phyloP scores from a whole-genome alignment of 2,329 filamentous ascomycete species.

The Seiridium cupressi region DNA sequence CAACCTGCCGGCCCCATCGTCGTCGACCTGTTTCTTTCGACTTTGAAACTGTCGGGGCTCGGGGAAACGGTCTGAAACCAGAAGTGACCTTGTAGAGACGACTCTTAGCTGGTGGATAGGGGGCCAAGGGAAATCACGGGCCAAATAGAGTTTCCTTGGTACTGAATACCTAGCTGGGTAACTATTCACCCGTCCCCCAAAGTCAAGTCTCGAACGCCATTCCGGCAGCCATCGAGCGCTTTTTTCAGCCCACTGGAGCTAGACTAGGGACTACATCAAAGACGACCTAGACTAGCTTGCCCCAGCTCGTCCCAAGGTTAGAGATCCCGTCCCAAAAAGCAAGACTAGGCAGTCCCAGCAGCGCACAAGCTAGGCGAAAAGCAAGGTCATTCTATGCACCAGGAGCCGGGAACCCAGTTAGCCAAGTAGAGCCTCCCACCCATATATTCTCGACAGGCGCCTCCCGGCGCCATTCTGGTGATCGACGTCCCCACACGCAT shows the following conservation, averaged over 20 bases:
- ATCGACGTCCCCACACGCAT: conserved; percentile 29
- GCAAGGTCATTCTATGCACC: conserved; percentile 5
- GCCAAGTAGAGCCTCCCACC: conserved; percentile 23
- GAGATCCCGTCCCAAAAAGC: conserved; percentile 11
- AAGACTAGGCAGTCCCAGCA: conserved; percentile 4
- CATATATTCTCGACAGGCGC: conserved; percentile 31
- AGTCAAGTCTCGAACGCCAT: conserved; percentile 10
- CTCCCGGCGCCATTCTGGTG: conserved; percentile 27
- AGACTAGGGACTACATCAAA: conserved; percentile 2
- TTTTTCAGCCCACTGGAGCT: conserved; percentile 11
- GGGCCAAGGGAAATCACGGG: background rate
- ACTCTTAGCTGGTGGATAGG: background rate
- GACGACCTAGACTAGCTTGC: conserved; percentile 7
- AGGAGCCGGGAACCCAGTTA: conserved; percentile 13
- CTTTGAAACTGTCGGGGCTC: background rate
- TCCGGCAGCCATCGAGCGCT: conserved; percentile 8
- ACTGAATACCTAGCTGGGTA: background rate
- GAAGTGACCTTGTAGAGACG: background rate
- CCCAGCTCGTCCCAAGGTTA: conserved; percentile 7
- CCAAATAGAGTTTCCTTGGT: conserved; percentile 2
- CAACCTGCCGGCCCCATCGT: conserved; percentile 7
- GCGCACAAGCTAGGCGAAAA: conserved; percentile 10
- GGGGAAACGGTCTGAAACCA: background rate
- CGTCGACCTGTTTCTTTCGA: background rate
- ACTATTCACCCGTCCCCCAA: background rate